A percentile compares a stretch with the other conserved stretches of the same genome.
phyloP scores from a whole-genome alignment of 1,284 basidiomycete species.

The Ustilago nuda region DNA sequence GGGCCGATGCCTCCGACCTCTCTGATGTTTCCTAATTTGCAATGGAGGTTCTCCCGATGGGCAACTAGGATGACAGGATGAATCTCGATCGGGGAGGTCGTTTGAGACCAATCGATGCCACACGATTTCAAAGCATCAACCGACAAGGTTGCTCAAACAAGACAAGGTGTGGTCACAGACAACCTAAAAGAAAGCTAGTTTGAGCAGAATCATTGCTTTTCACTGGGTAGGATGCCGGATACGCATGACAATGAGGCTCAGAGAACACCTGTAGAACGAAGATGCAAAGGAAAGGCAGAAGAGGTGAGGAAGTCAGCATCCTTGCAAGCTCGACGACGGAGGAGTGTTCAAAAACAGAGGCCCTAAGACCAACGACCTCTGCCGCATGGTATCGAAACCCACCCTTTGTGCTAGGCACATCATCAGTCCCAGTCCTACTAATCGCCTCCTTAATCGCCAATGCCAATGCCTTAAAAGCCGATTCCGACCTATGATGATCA shows the following conservation, averaged over 20 bases:
- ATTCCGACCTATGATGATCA: slow-evolving; percentile 97
- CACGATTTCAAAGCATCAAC: neutral
- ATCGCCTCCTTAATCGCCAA: slow-evolving; percentile 95
- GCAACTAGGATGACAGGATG: neutral
- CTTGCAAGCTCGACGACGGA: neutral
- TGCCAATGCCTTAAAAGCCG: slow-evolving; percentile 96
- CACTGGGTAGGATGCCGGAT: neutral
- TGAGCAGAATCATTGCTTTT: neutral
- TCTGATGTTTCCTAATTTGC: neutral
- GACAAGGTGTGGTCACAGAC: neutral
- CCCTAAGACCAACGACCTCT: too few species aligned
- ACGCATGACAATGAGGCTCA: neutral
- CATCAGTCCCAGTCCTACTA: slow-evolving; percentile 85
- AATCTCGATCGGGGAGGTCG: neutral
- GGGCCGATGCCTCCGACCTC: too few species aligned
- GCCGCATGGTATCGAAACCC: slow-evolving; percentile 62
- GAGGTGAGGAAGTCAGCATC: neutral
- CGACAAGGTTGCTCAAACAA: too few species aligned
- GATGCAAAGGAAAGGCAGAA: neutral
- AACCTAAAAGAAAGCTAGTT: neutral
- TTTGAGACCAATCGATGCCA: neutral
- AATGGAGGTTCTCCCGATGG: neutral
- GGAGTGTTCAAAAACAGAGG: neutral
- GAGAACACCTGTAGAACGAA: neutral
- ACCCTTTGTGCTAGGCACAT: slow-evolving; percentile 97